Evolutionary conservation across 2,329 filamentous ascomycete genomes (phyloP), one percentile per base, ranked within the genome.

Genomic region (Clarireedia sp.): DNA sequence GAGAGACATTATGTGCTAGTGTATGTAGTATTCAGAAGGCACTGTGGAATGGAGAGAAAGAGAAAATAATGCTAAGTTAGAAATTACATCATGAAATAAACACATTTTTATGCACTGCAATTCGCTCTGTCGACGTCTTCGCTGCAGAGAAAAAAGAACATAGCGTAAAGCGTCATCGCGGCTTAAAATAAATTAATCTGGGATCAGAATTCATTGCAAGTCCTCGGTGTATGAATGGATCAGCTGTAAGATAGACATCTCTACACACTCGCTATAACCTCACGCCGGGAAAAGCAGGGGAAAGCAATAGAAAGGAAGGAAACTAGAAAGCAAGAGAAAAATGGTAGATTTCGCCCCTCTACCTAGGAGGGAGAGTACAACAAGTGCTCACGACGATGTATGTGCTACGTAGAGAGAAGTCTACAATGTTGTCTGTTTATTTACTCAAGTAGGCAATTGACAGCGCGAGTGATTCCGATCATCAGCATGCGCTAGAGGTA

Each of bases 401-500:
- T 40, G 44, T 12, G 33, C n/a, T 10, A 14, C n/a, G 12, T 29
- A 17, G 26, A n/a, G 37, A 46, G 43, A 33, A 33, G 10, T 33
- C 12, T 12, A 33, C 29, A 33, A 14, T 33, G 29, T 3, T 33
- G 29, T 33, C 29, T 33, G 10, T 33, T 33, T 33, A 33, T 33
- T 33, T 33, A 41, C 29, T 26, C 12, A n/a, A 16, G 6, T 51
- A 67, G 61, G 53, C 29, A 8, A 56, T 65, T 45, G 65, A 62
- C 16, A 67, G 62, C 47, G 63, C 62, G 24, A 66, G 65, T 47
- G 68, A 70, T 54, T 59, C 58, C n/a, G 68, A 70, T 48, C 68
- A 66, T 54, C 66, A 69, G 41, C 67, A 69, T 63, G 64, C 68
- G 14, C 58, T 67, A 9, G 67, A 73, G 79, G 82, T 86, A 59